Base-by-base conservation (phyloP, 2,329 filamentous ascomycete species). In the Pseudogymnoascus sp. region DNA sequence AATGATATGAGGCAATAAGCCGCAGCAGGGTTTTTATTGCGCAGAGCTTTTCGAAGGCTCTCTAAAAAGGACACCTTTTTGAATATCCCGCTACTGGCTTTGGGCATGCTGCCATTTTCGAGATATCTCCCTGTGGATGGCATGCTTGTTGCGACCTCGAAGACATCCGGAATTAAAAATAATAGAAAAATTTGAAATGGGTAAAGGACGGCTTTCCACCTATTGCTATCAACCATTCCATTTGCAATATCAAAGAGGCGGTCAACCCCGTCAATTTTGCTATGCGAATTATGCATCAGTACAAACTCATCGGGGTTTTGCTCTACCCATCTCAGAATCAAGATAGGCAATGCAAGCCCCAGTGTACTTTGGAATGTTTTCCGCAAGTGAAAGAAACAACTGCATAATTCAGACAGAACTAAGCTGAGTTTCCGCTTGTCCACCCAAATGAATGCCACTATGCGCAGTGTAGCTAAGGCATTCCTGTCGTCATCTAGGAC, bases 181-280 rank as follows among this genome's bases (percentile, higher is more conserved):
- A 89, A 74, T 4, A 89, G 74, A 11, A 82, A 79, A 1, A 80
- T 84, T 70, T 89, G 86, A 61, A 89, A 77, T 14, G 86, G 85
- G 67, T 82, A 86, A 18, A 88, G 75, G 33, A 83, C 75, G 3
- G 78, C 78, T 67, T 80, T 84, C 59, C 82, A 79, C 66, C 80
- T 80, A 38, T 78, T 79, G 62, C 80, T 83, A 70, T 88, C 85
- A 37, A 80, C 78, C 28, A 86, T 79, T 2, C 83, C 83, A 66
- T 84, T 81, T 4, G 84, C 81, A 83, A 89, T 88, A 68, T 89
- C 86, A 70, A 89, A 88, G 23, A 89, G 76, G 0, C 84, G 87
- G 70, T 89, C 86, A 4, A 84, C 82, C 8, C 83, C 83, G 67
- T 88, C 85, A n/a, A 88, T 78, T 69, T 84, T 80, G 69, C 79